These are phyloP conservation scores for Phytophthora meadii DNA, from an alignment of 352 stramenopile genomes.

Conservation along the genomic window DNA sequence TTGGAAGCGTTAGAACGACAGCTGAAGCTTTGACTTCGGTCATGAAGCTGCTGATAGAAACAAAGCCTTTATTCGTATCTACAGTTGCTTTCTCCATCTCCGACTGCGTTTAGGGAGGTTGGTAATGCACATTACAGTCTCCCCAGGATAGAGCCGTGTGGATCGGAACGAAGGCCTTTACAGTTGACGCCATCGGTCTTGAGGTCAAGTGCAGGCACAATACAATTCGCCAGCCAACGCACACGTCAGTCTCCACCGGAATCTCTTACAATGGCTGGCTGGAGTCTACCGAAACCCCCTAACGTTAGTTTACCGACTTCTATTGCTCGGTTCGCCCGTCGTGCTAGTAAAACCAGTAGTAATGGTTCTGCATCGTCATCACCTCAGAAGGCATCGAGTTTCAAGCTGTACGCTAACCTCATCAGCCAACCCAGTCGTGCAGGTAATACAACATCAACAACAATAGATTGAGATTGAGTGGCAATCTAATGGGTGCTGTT, in stretches of 20 bases:
- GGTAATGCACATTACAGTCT: slow-evolving; percentile 17
- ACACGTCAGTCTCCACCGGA: slow-evolving; percentile 12
- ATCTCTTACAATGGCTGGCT: slow-evolving; percentile 32
- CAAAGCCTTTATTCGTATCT: slow-evolving; percentile 22
- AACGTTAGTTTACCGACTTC: slow-evolving; percentile 22
- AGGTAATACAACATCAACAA: slow-evolving; percentile 14
- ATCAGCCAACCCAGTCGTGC: slow-evolving; percentile 53
- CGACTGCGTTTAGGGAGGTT: slow-evolving; percentile 13
- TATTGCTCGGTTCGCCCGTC: slow-evolving; percentile 32
- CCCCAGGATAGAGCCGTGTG: slow-evolving; percentile 16
- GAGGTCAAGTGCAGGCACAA: slow-evolving; percentile 28
- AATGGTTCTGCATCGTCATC: slow-evolving; percentile 17
- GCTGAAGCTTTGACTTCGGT: neutral
- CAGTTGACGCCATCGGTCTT: slow-evolving; percentile 18
- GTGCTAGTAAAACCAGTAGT: slow-evolving; percentile 30
- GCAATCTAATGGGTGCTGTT: neutral
- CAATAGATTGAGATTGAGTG: neutral
- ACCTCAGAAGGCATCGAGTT: slow-evolving; percentile 27
- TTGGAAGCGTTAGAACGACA: slow-evolving; percentile 69
- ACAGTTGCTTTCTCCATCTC: slow-evolving; percentile 16
- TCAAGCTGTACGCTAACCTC: slow-evolving; percentile 56
- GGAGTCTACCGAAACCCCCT: slow-evolving; percentile 29
- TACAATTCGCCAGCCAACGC: slow-evolving; percentile 10
- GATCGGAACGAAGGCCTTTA: slow-evolving; percentile 22
- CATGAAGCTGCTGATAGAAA: slow-evolving; percentile 24